Evolutionary conservation across 768 basidiomycete genomes (phyloP).

Genomic region (Mycena indigotica): DNA sequence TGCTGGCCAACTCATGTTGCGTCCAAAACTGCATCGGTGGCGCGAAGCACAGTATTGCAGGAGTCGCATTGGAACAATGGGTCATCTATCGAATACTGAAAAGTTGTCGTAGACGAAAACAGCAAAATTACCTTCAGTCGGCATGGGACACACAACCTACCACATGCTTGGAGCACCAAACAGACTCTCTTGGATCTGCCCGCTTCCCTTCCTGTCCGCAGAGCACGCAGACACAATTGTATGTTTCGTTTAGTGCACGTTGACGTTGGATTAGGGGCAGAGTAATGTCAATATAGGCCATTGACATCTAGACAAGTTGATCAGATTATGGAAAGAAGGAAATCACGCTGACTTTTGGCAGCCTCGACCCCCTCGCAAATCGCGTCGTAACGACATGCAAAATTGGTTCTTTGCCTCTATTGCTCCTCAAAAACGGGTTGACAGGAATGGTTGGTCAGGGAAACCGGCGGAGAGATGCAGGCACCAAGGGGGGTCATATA

Average conservation of each 20-base stretch:
- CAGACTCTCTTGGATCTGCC: conserved; percentile 66
- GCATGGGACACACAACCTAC: conserved; percentile 62
- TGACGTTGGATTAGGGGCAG: conserved; percentile 60
- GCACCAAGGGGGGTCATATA: conserved; percentile 82
- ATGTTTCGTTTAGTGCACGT: conserved; percentile 63
- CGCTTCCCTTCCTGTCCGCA: conserved; percentile 39
- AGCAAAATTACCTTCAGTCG: conserved; percentile 55
- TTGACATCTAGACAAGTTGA: conserved; percentile 59
- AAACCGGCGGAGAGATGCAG: conserved; percentile 77
- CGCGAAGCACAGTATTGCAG: conserved; percentile 53
- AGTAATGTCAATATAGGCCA: conserved; percentile 85
- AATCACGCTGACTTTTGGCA: conserved; percentile 57
- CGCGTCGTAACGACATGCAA: conserved; percentile 76
- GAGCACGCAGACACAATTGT: conserved; percentile 71
- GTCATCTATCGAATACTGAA: conserved; percentile 41
- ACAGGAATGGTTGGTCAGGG: conserved; percentile 88
- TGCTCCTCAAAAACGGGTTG: conserved; percentile 72
- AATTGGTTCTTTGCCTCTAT: conserved; percentile 50
- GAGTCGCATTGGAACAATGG: conserved; percentile 50
- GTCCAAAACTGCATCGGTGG: conserved; percentile 60
- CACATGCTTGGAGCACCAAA: conserved; percentile 74
- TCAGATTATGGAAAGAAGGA: not conserved
- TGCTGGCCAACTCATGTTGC: conserved; percentile 71
- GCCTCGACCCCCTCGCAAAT: conserved; percentile 56
- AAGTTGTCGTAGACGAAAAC: not conserved